Conservation (phyloP, 345 rosid genomes). For the Lepidium didymum region DNA sequence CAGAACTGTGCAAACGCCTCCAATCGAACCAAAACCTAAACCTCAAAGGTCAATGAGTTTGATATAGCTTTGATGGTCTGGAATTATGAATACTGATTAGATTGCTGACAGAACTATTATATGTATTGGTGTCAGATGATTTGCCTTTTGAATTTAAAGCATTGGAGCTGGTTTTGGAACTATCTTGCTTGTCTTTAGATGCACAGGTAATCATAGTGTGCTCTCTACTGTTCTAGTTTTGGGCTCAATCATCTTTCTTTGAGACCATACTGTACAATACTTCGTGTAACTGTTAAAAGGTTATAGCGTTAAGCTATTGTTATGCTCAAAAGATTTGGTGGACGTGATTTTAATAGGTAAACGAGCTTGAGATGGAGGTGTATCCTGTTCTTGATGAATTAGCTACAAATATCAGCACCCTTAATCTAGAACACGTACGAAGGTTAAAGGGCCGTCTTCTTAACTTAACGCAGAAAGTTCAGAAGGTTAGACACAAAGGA, state of each 20-base stretch:
- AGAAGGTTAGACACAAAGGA: conserved; percentile 51
- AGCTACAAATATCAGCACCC: conserved; percentile 72
- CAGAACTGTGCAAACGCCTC: conserved; percentile 81
- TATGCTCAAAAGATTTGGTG: background rate
- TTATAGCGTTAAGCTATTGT: background rate
- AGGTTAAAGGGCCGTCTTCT: conserved; percentile 89
- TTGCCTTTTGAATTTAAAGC: conserved; percentile 94
- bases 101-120: conserved; percentile 21
- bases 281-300: background rate
- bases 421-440: conserved; percentile 82
- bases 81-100: background rate
- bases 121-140: conserved; percentile 60
- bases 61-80: background rate
- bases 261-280: background rate
- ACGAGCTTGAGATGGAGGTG: conserved; percentile 82
- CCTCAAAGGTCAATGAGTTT: conserved; percentile 30
- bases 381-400: conserved; percentile 88
- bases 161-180: conserved; percentile 84
- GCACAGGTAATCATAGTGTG: conserved; percentile 51
- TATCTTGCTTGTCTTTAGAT: conserved; percentile 85
- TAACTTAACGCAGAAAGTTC: conserved; percentile 85
- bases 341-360: conserved; percentile 44
- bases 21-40: conserved; percentile 53
- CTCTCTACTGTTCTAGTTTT: background rate
- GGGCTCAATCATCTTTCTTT: background rate